phyloP scores from a whole-genome alignment of 2,329 filamentous ascomycete species.

The Pochonia chlamydosporia region DNA sequence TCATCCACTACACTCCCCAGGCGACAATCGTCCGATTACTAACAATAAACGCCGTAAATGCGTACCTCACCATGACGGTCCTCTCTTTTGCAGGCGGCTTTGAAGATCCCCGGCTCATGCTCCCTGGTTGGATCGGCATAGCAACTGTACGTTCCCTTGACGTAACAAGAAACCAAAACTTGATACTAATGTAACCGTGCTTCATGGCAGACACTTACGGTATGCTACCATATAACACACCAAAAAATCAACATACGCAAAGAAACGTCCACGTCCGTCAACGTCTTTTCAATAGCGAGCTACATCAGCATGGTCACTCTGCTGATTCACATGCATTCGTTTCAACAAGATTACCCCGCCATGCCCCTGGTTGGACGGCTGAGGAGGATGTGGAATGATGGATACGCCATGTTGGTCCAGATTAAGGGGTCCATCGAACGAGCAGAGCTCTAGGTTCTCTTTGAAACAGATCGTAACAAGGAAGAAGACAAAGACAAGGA shows the following conservation, averaged over 20 bases:
- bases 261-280: slow-evolving; percentile 71
- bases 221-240: slow-evolving; percentile 71
- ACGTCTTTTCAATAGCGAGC: slow-evolving; percentile 69
- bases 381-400: slow-evolving; percentile 29
- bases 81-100: slow-evolving; percentile 66
- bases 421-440: slow-evolving; percentile 25
- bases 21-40: slow-evolving; percentile 76
- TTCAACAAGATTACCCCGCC: slow-evolving; percentile 54
- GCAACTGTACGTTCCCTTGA: slow-evolving; percentile 52
- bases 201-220: slow-evolving; percentile 55
- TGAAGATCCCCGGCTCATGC: slow-evolving; percentile 62
- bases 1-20: slow-evolving; percentile 76
- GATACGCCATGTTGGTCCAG: slow-evolving; percentile 19
- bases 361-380: slow-evolving; percentile 48
- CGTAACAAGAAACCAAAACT: neutral
- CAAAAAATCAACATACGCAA: slow-evolving; percentile 75
- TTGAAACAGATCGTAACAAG: no score
- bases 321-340: slow-evolving; percentile 60
- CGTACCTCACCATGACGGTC: slow-evolving; percentile 68
- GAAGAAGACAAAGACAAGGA: neutral
- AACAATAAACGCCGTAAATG: slow-evolving; percentile 68
- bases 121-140: slow-evolving; percentile 74
- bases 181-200: neutral
- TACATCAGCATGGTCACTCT: slow-evolving; percentile 70
- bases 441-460: slow-evolving; percentile 18